Evolutionary conservation across 2,329 filamentous ascomycete species (phyloP).

Genomic region (Trichothecium sympodiale): DNA sequence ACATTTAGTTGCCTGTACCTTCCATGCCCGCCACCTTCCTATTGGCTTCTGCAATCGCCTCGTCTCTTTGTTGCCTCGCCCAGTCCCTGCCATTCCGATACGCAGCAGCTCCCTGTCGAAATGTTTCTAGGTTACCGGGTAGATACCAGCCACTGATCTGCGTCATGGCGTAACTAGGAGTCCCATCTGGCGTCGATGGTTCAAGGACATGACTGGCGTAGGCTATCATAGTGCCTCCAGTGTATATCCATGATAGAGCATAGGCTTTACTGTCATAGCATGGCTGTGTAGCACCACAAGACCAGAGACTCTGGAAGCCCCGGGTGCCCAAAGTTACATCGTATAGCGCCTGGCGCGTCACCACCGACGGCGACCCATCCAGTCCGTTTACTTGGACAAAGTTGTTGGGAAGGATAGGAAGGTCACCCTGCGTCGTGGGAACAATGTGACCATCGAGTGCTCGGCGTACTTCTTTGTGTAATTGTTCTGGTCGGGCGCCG

Average conservation of each 20-base stretch:
- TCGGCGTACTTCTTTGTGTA: conserved; percentile 14
- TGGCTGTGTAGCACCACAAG: no score
- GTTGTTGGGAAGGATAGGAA: conserved; percentile 25
- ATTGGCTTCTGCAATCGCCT: conserved; percentile 21
- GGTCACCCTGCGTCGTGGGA: conserved; percentile 17
- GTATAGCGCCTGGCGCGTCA: conserved; percentile 20
- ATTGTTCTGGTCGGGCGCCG: conserved; percentile 17
- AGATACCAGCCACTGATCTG: conserved; percentile 16
- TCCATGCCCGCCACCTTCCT: no score
- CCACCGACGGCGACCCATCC: conserved; percentile 15
- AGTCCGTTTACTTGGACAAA: conserved; percentile 27
- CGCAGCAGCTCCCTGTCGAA: conserved; percentile 21
- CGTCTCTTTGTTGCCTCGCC: conserved; percentile 24
- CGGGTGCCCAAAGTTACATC: conserved; percentile 23
- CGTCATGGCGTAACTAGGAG: conserved; percentile 28
- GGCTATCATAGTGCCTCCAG: conserved; percentile 20
- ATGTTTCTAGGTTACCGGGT: conserved; percentile 16
- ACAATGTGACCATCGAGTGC: conserved; percentile 16
- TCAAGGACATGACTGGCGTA: conserved; percentile 22
- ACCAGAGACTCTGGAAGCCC: conserved; percentile 22
- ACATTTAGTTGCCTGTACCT: no score
- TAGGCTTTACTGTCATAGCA: no score
- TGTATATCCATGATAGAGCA: conserved; percentile 24
- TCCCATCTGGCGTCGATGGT: conserved; percentile 15
- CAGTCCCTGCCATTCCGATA: conserved; percentile 29